Evolutionary conservation across 2,329 filamentous ascomycete genomes (phyloP).

Genomic region (Epichloe typhina): DNA sequence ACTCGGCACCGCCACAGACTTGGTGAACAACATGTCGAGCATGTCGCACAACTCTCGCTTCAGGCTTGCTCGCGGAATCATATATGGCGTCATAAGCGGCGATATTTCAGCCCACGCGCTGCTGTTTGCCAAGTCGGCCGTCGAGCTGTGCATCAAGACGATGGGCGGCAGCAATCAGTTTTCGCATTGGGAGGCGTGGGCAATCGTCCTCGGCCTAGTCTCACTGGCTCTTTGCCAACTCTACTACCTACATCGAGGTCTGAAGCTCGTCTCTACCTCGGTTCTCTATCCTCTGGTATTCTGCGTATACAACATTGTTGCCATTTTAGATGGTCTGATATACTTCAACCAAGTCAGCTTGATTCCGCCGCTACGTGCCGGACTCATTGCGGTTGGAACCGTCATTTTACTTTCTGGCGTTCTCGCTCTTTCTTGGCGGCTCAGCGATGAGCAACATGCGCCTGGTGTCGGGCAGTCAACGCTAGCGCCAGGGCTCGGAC

Average conservation of each 20-base stretch:
- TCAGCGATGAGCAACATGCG: conserved; percentile 62
- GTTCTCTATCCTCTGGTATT: conserved; percentile 95
- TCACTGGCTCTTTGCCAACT: conserved; percentile 76
- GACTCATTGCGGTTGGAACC: conserved; percentile 76
- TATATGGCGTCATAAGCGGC: conserved; percentile 81
- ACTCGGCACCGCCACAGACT: conserved; percentile 51
- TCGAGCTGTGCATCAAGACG: conserved; percentile 82
- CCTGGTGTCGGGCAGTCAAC: conserved; percentile 51
- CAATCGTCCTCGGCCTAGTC: conserved; percentile 71
- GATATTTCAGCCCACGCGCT: conserved; percentile 89
- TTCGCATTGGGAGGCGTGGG: conserved; percentile 88
- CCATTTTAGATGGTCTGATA: conserved; percentile 90
- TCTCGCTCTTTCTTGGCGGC: conserved; percentile 81
- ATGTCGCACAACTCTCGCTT: conserved; percentile 50
- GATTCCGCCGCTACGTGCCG: conserved; percentile 61
- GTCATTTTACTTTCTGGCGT: conserved; percentile 77
- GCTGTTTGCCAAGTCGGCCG: conserved; percentile 88
- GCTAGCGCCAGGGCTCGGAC: conserved; percentile 69
- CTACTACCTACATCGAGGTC: conserved; percentile 85
- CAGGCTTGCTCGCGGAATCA: conserved; percentile 67
- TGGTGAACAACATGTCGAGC: conserved; percentile 37
- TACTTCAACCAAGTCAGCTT: conserved; percentile 86
- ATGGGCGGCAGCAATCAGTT: conserved; percentile 86
- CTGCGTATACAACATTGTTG: conserved; percentile 98
- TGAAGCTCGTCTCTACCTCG: conserved; percentile 90